These are phyloP conservation scores for Talaromyces borbonicus DNA, from an alignment of 495 filamentous ascomycete species.

Conservation along the genomic window DNA sequence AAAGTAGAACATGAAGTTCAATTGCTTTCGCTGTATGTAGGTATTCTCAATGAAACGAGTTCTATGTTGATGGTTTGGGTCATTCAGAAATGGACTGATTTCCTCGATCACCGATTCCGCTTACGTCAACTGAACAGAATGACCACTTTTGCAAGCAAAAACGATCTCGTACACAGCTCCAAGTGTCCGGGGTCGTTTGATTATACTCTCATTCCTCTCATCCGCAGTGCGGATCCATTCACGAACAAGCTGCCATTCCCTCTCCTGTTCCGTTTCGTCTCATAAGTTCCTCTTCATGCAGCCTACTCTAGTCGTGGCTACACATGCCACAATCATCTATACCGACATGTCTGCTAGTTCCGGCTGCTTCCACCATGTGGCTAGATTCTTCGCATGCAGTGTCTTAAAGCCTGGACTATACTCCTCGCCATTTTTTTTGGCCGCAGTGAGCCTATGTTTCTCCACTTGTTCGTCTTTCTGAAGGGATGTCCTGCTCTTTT, in stretches of 20 bases:
- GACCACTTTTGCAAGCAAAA: constrained; percentile 22
- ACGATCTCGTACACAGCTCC: constrained; percentile 23
- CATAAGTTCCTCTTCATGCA: constrained; percentile 22
- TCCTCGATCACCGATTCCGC: too few species aligned
- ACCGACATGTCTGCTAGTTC: constrained; percentile 10
- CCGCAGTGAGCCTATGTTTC: constrained; percentile 6
- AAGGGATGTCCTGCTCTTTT: constrained; percentile 12
- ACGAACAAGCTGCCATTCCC: constrained; percentile 19
- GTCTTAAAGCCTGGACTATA: constrained; percentile 10
- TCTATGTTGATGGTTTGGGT: too few species aligned
- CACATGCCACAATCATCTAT: constrained; percentile 17
- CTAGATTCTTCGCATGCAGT: constrained; percentile 9
- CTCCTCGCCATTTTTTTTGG: constrained; percentile 5
- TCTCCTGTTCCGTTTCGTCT: constrained; percentile 25
- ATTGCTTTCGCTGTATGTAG: too few species aligned
- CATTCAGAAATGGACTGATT: too few species aligned
- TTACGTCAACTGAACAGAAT: constrained; percentile 24
- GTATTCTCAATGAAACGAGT: too few species aligned
- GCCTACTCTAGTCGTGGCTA: constrained; percentile 20
- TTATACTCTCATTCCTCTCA: constrained; percentile 21
- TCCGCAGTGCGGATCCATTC: constrained; percentile 21
- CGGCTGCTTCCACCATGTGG: constrained; percentile 7
- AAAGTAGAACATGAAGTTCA: too few species aligned
- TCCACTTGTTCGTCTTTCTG: constrained; percentile 7
- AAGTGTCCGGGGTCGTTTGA: constrained; percentile 20